Evolutionary conservation across 1,284 basidiomycete genomes (phyloP), one percentile per base, ranked within the genome.

Genomic region (Ganoderma boninense): DNA sequence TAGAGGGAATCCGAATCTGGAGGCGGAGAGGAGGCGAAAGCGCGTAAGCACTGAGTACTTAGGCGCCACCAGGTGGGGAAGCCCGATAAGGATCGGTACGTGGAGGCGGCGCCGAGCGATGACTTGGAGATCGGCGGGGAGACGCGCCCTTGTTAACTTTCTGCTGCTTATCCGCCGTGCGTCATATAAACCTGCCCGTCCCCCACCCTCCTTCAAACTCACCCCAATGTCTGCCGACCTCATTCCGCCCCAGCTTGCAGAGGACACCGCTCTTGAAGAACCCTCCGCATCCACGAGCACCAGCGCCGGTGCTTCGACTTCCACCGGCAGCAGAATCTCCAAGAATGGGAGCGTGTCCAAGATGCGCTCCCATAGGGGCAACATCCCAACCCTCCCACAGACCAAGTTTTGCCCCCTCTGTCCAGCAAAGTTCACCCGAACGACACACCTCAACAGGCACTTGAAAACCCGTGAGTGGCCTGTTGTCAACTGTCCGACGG

Each of bases 371-470:
- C 82, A 83, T 71, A 76, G 76, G 62, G 82, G 82, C 40, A 83
- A 83, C 73, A 73, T 77, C 23, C 79, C 80, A 43, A 78, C 80
- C 6, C 72, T 84, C 40, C 82, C 82, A 8, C 80, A 89, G 77
- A 87, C 84, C 29, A 88, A 89, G 77, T 81, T 84, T 66, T 89
- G 87, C 73, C 82, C 84, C 42, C 77, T 87, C 42, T 89, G 87
- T 69, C 86, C 87, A 10, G 87, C 88, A 14, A 88, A 87, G 75
- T 89, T 89, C 77, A 89, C 87, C 16, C 80, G 87, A 68, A 87
- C 86, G 0, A 89, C 87, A 0, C 88, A 89, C 75, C 81, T 89
- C 60, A 87, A 88, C 73, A 82, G 88, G 20, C 88, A 89, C 73
- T 78, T 89, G 44, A 72, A 82, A 40, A 83, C 82, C 59, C 82